Evolutionary conservation across 164 flowering plant genomes (phyloP).

Genomic region (Vitis amurensis): DNA sequence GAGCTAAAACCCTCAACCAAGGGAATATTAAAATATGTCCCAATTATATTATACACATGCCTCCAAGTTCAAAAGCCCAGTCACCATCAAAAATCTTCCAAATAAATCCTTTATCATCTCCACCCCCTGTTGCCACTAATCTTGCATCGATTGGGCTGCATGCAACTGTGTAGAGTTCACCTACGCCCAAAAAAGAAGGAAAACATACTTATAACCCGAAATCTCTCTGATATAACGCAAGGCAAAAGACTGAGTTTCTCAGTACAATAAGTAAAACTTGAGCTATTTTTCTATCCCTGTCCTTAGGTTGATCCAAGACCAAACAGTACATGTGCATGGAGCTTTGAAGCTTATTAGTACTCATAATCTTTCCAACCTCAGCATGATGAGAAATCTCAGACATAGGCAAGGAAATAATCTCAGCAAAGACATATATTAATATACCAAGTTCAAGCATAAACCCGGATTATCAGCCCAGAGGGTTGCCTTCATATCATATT

Average conservation of each 20-base stretch:
- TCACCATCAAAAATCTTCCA: slow-evolving; percentile 87
- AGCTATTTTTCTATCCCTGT: neutral
- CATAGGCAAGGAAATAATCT: neutral
- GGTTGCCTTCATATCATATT: neutral
- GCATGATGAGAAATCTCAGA: neutral
- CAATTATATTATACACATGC: slow-evolving; percentile 20
- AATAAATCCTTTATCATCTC: slow-evolving; percentile 85
- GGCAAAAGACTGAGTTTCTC: neutral
- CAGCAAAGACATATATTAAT: neutral
- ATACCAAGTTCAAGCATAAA: neutral
- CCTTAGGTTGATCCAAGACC: neutral
- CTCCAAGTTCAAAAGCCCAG: slow-evolving; percentile 71
- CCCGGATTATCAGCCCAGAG: neutral
- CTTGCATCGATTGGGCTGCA: slow-evolving; percentile 80
- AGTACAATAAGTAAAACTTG: neutral
- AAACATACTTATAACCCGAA: neutral
- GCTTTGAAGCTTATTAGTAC: neutral
- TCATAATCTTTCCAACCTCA: neutral
- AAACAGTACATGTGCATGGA: neutral
- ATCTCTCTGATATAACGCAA: neutral
- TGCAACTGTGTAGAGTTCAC: slow-evolving; percentile 75
- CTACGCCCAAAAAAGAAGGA: slow-evolving; percentile 28
- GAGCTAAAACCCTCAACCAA: neutral
- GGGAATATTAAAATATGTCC: neutral
- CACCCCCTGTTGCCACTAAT: slow-evolving; percentile 91